phyloP scores from a whole-genome alignment of 2,329 filamentous ascomycete genomes.

The Ascochyta rabiei region DNA sequence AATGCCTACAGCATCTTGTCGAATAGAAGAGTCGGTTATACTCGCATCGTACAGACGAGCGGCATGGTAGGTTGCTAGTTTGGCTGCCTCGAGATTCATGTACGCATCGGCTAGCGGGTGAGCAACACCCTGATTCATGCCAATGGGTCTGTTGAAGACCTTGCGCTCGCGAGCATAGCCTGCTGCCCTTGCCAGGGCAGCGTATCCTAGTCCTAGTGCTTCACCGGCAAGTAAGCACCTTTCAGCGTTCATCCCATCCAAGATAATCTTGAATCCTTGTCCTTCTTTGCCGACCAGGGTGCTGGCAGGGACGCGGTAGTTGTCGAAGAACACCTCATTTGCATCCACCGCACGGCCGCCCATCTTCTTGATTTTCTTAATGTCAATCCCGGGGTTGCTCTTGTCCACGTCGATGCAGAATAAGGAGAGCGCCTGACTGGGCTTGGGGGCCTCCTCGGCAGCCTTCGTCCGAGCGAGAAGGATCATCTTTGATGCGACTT shows the following conservation, averaged over 20 bases:
- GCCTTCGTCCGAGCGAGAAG: conserved; percentile 78
- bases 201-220: conserved; percentile 80
- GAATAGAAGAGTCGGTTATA: conserved; percentile 22
- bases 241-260: conserved; percentile 59
- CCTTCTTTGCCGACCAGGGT: conserved; percentile 74
- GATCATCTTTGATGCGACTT: conserved; percentile 84
- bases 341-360: conserved; percentile 81
- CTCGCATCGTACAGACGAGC: conserved; percentile 63
- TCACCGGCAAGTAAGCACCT: conserved; percentile 68
- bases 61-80: conserved; percentile 66
- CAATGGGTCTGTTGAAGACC: conserved; percentile 64
- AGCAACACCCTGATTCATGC: conserved; percentile 65
- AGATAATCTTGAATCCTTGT: conserved; percentile 73
- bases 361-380: conserved; percentile 83
- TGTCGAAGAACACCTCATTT: conserved; percentile 88
- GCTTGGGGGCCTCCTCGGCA: conserved; percentile 68
- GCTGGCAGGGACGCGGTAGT: conserved; percentile 69
- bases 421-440: conserved; percentile 76
- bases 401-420: conserved; percentile 81
- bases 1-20: conserved; percentile 55
- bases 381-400: conserved; percentile 63
- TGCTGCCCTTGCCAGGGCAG: conserved; percentile 55
- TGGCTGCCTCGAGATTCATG: conserved; percentile 67
- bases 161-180: conserved; percentile 56
- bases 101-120: conserved; percentile 65